A percentile compares a stretch with the other conserved stretches of the same genome.
Conservation (phyloP, 2,329 filamentous ascomycete genomes). For the Geoglossum cookeanum region DNA sequence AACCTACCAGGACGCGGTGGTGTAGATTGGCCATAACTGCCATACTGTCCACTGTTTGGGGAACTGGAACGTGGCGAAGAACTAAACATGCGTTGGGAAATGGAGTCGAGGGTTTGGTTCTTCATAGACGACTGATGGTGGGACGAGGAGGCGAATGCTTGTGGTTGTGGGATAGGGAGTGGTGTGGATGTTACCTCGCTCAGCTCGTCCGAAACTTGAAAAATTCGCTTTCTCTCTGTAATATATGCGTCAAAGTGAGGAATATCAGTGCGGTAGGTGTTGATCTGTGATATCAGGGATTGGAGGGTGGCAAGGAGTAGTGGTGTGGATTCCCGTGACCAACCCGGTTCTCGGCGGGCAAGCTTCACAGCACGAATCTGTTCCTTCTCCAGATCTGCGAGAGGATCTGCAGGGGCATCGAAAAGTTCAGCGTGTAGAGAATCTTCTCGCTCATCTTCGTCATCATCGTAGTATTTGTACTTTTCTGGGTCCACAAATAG, state of each 20-base stretch:
- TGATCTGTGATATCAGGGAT: conserved; percentile 41
- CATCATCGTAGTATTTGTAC: conserved; percentile 33
- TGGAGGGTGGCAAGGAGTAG: conserved; percentile 37
- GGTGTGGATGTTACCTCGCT: conserved; percentile 8
- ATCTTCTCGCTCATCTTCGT: conserved; percentile 18
- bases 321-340: conserved; percentile 27
- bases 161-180: conserved; percentile 2
- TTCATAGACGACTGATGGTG: background rate
- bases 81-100: conserved; percentile 9
- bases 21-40: conserved; percentile 4
- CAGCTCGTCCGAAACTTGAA: conserved; percentile 10
- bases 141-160: background rate
- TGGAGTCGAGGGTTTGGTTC: conserved; percentile 7
- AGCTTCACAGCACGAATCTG: conserved; percentile 29
- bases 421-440: background rate
- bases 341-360: conserved; percentile 32
- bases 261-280: conserved; percentile 41
- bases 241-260: conserved; percentile 56
- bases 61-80: conserved; percentile 9
- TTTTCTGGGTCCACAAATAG: conserved; percentile 52
- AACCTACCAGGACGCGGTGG: conserved; percentile 6
- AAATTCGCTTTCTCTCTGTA: conserved; percentile 17
- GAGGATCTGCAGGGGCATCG: conserved; percentile 15
- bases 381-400: conserved; percentile 23
- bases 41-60: conserved; percentile 8